These are phyloP conservation scores for Exophiala bonariae DNA, from an alignment of 2,329 filamentous ascomycete species.

Conservation along the genomic window DNA sequence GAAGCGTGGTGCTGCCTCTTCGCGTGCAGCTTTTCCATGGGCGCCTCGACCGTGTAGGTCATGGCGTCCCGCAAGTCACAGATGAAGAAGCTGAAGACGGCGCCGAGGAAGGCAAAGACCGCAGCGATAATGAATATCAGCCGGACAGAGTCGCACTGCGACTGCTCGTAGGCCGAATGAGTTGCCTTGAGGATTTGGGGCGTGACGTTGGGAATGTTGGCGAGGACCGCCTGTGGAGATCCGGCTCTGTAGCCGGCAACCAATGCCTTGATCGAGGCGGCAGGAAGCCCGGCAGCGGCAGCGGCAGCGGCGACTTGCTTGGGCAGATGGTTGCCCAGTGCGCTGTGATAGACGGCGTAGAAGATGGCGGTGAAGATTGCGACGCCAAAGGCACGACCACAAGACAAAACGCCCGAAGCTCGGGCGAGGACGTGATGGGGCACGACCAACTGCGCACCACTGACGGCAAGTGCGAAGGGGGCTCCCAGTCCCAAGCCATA, in stretches of 20 bases:
- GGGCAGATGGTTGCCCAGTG: conserved; percentile 5
- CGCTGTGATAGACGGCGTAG: conserved; percentile 4
- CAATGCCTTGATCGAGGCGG: conserved; percentile 7
- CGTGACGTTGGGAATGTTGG: conserved; percentile 2
- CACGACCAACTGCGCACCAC: conserved; percentile 11
- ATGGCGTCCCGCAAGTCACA: conserved; percentile 11
- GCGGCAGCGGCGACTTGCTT: conserved; percentile 11
- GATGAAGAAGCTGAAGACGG: conserved; percentile 8
- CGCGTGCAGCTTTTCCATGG: conserved; percentile 14
- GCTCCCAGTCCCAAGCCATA: conserved; percentile 11
- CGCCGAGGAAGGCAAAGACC: conserved; percentile 6
- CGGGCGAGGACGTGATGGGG: conserved; percentile 14
- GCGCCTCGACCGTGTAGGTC: conserved; percentile 16
- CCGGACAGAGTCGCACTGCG: conserved; percentile 12
- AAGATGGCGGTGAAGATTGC: conserved; percentile 13
- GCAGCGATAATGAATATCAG: conserved; percentile 15
- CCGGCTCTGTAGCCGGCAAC: conserved; percentile 9
- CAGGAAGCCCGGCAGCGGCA: conserved; percentile 8
- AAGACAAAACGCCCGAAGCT: conserved; percentile 12
- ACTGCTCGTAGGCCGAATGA: conserved; percentile 7
- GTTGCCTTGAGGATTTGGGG: background rate
- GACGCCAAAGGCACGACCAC: conserved; percentile 11
- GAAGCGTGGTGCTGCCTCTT: too few species aligned
- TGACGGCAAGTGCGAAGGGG: conserved; percentile 11
- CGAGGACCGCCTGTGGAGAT: conserved; percentile 7